Base-by-base conservation (phyloP, 805 yeast genomes). In the Barnettozyma vustinii region DNA sequence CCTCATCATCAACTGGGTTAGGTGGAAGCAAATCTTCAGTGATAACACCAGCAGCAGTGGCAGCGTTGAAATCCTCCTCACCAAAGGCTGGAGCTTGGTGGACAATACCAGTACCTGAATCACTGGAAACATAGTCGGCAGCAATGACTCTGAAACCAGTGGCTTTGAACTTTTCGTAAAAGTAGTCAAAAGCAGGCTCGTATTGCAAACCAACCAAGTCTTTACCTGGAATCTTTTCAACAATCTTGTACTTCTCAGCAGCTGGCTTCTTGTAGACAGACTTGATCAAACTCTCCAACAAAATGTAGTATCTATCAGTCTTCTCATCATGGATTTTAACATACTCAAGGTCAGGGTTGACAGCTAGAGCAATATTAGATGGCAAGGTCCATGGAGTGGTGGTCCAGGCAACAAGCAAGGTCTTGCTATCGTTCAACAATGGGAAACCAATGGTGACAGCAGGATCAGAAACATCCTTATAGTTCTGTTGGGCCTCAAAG, bases 331-430 rank as follows among this genome's bases (percentile, higher is more conserved):
- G 83, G 55, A 94, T 87, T 75, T 94, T 95, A 59, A 87, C 86
- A 63, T 94, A 94, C 71, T 90, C 97, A 54, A 89, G 82, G 10
- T 81, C 79, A 47, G 97, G 95, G 72, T 94, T 80, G 41, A 94
- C 98, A 63, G 96, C 91, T 53, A 94, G 77, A 13, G 91, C 92
- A 66, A 94, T 71, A 68, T 94, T 92, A 26, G 96, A 87, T 39
- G 99, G 99, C 64, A 94, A 76, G 45, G 99, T 95, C 99, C 99
- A 94, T 46, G 99, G 99, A 23, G 99, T 94, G 52, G 99, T 94
- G 41, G 99, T 94, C 99, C 99, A 94, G 9, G 98, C 98, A 37
- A 94, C 91, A 56, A 94, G 74, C 56, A 79, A 74, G 47, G 96
- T 87, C 61, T 85, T 81, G 55, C 88, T 90, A 62, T 91, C 95